These are phyloP conservation scores for Phytophthora europaea DNA, from an alignment of 352 stramenopile genomes.

Conservation along the genomic window DNA sequence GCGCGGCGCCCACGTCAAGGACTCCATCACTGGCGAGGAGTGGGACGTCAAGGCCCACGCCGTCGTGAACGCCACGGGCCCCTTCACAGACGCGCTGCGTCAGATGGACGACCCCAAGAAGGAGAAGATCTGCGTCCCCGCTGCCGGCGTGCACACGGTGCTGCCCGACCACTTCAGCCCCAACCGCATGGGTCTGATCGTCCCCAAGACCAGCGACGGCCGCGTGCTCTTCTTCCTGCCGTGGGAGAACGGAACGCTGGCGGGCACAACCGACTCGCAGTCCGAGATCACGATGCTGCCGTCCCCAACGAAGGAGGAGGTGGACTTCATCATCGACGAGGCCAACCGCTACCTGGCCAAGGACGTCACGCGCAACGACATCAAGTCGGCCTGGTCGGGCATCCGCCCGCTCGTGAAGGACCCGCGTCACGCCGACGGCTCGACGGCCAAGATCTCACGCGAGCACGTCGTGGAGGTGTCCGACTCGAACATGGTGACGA, in stretches of 20 bases:
- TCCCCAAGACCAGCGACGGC: constrained; percentile 96
- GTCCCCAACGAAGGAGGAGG: constrained; percentile 91
- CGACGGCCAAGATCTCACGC: constrained; percentile 93
- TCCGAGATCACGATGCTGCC: constrained; percentile 96
- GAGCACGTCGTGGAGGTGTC: constrained; percentile 96
- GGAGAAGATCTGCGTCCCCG: constrained; percentile 93
- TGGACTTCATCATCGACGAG: constrained; percentile 96
- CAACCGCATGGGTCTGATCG: constrained; percentile 95
- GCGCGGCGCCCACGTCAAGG: constrained; percentile 88
- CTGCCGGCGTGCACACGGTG: constrained; percentile 95
- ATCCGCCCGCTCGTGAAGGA: constrained; percentile 96
- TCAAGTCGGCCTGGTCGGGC: constrained; percentile 96
- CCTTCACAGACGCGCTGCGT: constrained; percentile 93
- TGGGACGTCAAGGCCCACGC: constrained; percentile 92
- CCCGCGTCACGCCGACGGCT: constrained; percentile 79
- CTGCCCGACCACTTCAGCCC: constrained; percentile 97
- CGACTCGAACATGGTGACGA: constrained; percentile 93
- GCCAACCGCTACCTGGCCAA: constrained; percentile 93
- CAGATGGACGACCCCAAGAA: constrained; percentile 94
- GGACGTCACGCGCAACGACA: constrained; percentile 91
- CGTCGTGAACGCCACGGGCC: constrained; percentile 96
- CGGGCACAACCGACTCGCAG: constrained; percentile 94
- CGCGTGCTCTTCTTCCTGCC: constrained; percentile 97
- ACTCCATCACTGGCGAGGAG: constrained; percentile 90
- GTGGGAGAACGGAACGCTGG: constrained; percentile 95